Percentiles rank a stretch among this genome's conserved stretches.
phyloP scores from a whole-genome alignment of 1,284 basidiomycete genomes.

The Boletus semigastroideus region DNA sequence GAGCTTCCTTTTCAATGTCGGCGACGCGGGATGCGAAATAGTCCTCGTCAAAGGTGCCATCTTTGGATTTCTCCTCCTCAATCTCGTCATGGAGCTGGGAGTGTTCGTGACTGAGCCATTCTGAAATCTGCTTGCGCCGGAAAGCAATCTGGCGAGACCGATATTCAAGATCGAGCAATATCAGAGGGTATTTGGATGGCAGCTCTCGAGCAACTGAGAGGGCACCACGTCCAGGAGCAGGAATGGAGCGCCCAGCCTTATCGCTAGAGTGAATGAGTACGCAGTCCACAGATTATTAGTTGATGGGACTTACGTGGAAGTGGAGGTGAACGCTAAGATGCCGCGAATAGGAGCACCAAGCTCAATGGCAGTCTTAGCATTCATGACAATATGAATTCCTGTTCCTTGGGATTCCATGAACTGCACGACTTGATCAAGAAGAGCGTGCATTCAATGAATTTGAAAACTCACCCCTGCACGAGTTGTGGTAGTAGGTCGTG shows the following conservation, averaged over 20 bases:
- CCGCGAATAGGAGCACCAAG: constrained; percentile 93
- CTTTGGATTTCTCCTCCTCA: constrained; percentile 56
- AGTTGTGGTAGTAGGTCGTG: constrained; percentile 93
- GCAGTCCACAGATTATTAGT: constrained; percentile 2
- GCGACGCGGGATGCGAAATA: constrained; percentile 75
- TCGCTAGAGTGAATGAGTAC: constrained; percentile 51
- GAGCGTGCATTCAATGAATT: constrained; percentile 1
- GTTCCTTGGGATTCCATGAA: constrained; percentile 99
- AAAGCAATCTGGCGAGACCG: constrained; percentile 89
- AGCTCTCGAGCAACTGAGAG: constrained; percentile 85
- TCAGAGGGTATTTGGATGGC: constrained; percentile 69
- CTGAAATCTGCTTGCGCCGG: constrained; percentile 89
- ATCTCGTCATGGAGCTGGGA: constrained; percentile 79
- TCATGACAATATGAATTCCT: constrained; percentile 97
- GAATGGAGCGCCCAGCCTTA: constrained; percentile 93
- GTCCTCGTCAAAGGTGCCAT: constrained; percentile 58
- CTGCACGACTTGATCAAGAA: constrained; percentile 37
- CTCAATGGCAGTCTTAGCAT: constrained; percentile 91
- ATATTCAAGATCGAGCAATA: constrained; percentile 82
- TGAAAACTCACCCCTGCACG: constrained; percentile 73
- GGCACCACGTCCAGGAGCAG: constrained; percentile 90
- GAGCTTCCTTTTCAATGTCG: constrained; percentile 87
- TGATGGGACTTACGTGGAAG: constrained; percentile 74
- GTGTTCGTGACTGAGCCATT: constrained; percentile 92
- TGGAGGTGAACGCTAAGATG: constrained; percentile 94